These are phyloP conservation scores for Naegleria lovaniensis DNA, from an alignment of 208 protist species.

Conservation along the genomic window DNA sequence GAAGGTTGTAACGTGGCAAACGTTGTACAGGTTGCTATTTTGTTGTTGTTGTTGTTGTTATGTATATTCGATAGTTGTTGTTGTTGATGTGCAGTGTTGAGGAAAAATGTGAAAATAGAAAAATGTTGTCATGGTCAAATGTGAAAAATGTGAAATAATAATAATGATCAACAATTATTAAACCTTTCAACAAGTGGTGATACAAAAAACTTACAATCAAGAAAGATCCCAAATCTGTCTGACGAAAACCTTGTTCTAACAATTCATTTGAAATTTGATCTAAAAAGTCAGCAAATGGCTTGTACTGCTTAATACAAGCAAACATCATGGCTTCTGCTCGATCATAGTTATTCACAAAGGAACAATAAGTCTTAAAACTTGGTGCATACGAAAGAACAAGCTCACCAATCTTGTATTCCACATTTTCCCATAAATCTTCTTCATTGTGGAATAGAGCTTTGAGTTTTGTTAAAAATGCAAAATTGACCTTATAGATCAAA, in stretches of 20 bases:
- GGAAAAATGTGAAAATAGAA: too few species aligned
- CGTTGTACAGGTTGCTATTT: neutral
- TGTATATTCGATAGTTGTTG: too few species aligned
- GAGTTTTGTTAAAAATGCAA: neutral
- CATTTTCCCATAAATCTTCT: neutral
- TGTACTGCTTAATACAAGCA: neutral
- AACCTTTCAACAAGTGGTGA: too few species aligned
- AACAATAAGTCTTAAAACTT: neutral
- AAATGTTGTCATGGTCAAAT: neutral
- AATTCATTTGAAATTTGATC: neutral
- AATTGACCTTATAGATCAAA: slow-evolving; percentile 21
- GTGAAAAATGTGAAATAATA: too few species aligned
- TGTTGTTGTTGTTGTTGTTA: too few species aligned
- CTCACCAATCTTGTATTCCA: neutral
- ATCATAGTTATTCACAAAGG: slow-evolving; percentile 12
- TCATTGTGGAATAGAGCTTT: neutral
- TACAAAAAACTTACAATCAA: slow-evolving; percentile 9
- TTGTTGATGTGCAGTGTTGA: too few species aligned
- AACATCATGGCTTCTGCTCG: neutral
- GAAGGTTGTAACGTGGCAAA: neutral
- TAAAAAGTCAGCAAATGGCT: slow-evolving; percentile 8
- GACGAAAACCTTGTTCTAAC: neutral
- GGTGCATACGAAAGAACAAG: neutral
- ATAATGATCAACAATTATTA: too few species aligned
- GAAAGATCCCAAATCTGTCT: slow-evolving; percentile 2